A percentile compares a stretch with the other conserved stretches of the same genome.
Evolutionary conservation across 2,329 filamentous ascomycete genomes (phyloP).

Genomic region (Fusarium praegraminearum): DNA sequence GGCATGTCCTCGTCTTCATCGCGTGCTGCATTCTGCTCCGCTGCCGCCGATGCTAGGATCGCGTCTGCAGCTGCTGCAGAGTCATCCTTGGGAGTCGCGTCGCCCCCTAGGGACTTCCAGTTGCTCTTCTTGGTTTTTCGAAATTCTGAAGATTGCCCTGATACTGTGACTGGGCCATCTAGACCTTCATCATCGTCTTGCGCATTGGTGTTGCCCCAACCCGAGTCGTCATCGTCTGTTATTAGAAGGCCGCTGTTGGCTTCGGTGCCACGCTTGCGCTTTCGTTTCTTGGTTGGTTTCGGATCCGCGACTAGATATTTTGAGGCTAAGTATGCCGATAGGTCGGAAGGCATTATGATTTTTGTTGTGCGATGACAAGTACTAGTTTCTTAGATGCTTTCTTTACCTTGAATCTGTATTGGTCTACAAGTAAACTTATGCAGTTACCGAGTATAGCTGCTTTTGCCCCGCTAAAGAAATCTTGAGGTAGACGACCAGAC

Average conservation of each 20-base stretch:
- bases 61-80: slow-evolving; percentile 77
- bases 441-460: slow-evolving; percentile 39
- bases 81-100: slow-evolving; percentile 50
- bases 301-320: slow-evolving; percentile 81
- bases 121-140: slow-evolving; percentile 80
- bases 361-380: not conserved
- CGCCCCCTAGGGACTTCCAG: slow-evolving; percentile 78
- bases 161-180: slow-evolving; percentile 63
- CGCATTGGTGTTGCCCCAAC: slow-evolving; percentile 59
- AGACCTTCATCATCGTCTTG: slow-evolving; percentile 66
- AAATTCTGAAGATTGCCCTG: slow-evolving; percentile 70
- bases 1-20: slow-evolving; percentile 64
- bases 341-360: slow-evolving; percentile 64
- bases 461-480: slow-evolving; percentile 31
- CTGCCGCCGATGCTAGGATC: slow-evolving; percentile 78
- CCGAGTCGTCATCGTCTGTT: slow-evolving; percentile 71
- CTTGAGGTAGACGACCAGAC: slow-evolving; percentile 13
- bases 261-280: slow-evolving; percentile 65
- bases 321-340: slow-evolving; percentile 88
- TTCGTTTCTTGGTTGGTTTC: slow-evolving; percentile 71
- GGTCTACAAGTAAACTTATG: slow-evolving; percentile 38
- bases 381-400: not conserved
- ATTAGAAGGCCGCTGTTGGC: slow-evolving; percentile 70
- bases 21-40: slow-evolving; percentile 69
- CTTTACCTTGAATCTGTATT: slow-evolving; percentile 15